phyloP scores from a whole-genome alignment of 2,329 filamentous ascomycete genomes.

The Colletotrichum theobromicola region DNA sequence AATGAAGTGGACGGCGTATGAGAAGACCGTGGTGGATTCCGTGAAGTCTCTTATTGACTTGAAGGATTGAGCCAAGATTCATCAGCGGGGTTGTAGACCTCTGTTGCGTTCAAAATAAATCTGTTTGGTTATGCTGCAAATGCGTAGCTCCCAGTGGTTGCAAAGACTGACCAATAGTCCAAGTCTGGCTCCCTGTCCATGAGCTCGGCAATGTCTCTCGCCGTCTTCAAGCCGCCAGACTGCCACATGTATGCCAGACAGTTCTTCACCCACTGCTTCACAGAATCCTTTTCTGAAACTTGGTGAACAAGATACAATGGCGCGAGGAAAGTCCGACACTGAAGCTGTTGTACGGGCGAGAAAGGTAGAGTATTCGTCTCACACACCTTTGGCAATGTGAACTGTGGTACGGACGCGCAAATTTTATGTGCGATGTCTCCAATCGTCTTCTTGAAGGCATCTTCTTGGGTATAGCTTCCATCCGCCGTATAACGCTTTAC shows the following conservation, averaged over 20 bases:
- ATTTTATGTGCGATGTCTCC: background rate
- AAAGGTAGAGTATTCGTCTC: conserved; percentile 17
- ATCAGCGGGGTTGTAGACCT: background rate
- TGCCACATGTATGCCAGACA: conserved; percentile 23
- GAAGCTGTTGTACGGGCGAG: conserved; percentile 24
- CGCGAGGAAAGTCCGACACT: conserved; percentile 22
- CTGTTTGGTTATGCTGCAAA: conserved; percentile 21
- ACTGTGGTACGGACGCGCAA: conserved; percentile 25
- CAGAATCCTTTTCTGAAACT: background rate
- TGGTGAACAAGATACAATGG: conserved; percentile 24
- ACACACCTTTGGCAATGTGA: conserved; percentile 1
- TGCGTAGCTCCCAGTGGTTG: conserved; percentile 29
- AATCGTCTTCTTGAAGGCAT: background rate
- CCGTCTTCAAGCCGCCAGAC: conserved; percentile 17
- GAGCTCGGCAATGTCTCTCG: conserved; percentile 13
- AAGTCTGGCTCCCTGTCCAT: conserved; percentile 3
- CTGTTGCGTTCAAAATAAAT: background rate
- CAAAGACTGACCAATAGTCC: conserved; percentile 27
- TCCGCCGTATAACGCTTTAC: background rate
- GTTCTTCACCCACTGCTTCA: conserved; percentile 19
- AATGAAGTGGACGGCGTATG: conserved; percentile 49
- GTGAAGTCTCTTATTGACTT: conserved; percentile 1
- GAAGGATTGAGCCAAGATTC: background rate
- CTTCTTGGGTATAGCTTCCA: background rate
- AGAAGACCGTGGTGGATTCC: conserved; percentile 51